Percentiles rank a stretch among this genome's conserved stretches.
These are phyloP conservation scores for Scheffersomyces spartinae DNA, from an alignment of 805 yeast species.

Conservation along the genomic window DNA sequence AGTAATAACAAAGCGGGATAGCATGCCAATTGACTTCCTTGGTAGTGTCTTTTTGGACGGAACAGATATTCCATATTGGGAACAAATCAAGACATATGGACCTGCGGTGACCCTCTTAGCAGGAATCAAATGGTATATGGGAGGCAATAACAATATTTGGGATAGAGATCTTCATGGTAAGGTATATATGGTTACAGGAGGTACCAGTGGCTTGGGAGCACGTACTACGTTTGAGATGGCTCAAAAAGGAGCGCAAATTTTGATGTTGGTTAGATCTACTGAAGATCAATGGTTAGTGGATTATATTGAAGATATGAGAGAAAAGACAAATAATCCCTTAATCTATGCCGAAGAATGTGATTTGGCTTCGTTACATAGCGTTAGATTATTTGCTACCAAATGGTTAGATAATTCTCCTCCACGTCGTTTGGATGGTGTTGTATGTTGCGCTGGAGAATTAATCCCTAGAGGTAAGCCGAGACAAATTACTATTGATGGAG, in stretches of 20 bases:
- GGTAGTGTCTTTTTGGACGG: constrained; percentile 66
- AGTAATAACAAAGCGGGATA: too few species aligned
- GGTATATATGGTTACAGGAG: constrained; percentile 82
- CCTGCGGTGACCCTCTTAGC: constrained; percentile 41
- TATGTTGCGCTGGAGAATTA: constrained; percentile 80
- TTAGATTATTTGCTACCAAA: constrained; percentile 82
- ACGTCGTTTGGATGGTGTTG: constrained; percentile 78
- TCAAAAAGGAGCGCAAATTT: constrained; percentile 71
- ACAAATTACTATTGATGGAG: constrained; percentile 63
- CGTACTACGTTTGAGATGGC: constrained; percentile 68
- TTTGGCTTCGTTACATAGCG: constrained; percentile 55
- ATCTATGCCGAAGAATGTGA: constrained; percentile 91
- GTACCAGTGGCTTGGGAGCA: constrained; percentile 86
- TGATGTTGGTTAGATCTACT: constrained; percentile 54
- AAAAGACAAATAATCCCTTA: constrained; percentile 54
- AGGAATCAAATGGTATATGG: constrained; percentile 58
- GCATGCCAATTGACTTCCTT: constrained; percentile 79
- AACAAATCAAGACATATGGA: constrained; percentile 39
- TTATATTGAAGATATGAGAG: constrained; percentile 67
- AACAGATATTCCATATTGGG: constrained; percentile 70
- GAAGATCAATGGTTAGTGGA: constrained; percentile 69
- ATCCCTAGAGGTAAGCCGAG: constrained; percentile 62
- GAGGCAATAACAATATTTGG: constrained; percentile 82
- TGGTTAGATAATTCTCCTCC: constrained; percentile 93
- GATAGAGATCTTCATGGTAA: constrained; percentile 86